These are phyloP conservation scores for Fusarium graminum DNA, from an alignment of 2,329 filamentous ascomycete species.

Conservation along the genomic window DNA sequence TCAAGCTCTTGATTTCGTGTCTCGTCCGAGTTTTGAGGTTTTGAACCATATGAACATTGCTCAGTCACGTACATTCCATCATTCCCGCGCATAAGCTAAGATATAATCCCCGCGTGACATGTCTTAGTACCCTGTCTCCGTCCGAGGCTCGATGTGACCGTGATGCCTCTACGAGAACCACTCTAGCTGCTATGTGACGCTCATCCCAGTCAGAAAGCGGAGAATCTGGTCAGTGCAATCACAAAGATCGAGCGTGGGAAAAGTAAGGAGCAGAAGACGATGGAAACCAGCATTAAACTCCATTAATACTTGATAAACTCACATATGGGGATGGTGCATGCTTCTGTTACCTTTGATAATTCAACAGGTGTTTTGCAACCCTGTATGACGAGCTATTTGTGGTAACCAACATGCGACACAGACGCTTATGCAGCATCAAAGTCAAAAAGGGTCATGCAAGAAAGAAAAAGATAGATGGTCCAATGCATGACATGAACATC, in stretches of 20 bases:
- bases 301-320: conserved; percentile 7
- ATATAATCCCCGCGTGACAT: conserved; percentile 4
- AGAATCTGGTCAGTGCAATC: conserved; percentile 15
- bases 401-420: conserved; percentile 9
- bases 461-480: neutral
- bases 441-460: neutral
- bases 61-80: neutral
- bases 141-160: neutral
- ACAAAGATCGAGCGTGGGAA: conserved; percentile 13
- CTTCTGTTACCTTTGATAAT: neutral
- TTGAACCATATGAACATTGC: neutral
- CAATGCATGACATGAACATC: neutral
- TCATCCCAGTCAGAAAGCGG: conserved; percentile 12
- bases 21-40: neutral
- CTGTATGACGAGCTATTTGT: conserved; percentile 5
- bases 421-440: neutral
- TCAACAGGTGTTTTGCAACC: neutral
- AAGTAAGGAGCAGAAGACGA: neutral
- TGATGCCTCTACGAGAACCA: conserved; percentile 25
- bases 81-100: neutral
- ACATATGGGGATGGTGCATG: conserved; percentile 1
- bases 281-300: conserved; percentile 17
- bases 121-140: neutral
- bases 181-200: neutral
- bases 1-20: neutral